Conservation (phyloP, 2,329 filamentous ascomycete genomes). For the Neoascochyta sp. region DNA sequence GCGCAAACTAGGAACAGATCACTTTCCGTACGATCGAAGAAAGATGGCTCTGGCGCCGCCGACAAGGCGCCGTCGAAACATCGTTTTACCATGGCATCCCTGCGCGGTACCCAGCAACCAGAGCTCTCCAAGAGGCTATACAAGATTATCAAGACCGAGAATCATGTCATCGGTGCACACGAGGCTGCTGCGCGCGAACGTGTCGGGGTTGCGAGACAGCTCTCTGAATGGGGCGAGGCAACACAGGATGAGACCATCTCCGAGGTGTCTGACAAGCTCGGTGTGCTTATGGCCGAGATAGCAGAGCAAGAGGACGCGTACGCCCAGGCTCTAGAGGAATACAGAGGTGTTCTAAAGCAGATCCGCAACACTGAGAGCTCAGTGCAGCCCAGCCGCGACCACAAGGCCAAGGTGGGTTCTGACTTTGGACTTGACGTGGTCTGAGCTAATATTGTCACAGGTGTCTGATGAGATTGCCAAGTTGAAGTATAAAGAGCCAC, state of each 20-base stretch:
- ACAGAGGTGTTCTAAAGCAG: constrained; percentile 75
- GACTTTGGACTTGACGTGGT: constrained; percentile 1
- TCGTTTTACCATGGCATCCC: constrained; percentile 79
- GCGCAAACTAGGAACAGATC: constrained; percentile 61
- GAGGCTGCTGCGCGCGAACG: constrained; percentile 83
- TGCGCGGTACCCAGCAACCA: constrained; percentile 79
- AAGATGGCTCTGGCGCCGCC: constrained; percentile 44
- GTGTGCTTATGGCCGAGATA: constrained; percentile 85
- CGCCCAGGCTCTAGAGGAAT: constrained; percentile 82
- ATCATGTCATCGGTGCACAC: constrained; percentile 79
- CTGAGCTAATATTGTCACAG: constrained; percentile 30
- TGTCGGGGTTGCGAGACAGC: constrained; percentile 77
- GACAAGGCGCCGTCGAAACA: constrained; percentile 52
- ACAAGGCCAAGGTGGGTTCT: constrained; percentile 63
- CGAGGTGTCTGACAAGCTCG: constrained; percentile 93
- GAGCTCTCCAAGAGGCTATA: constrained; percentile 86
- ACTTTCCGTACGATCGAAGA: constrained; percentile 68
- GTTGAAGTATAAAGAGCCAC: constrained; percentile 87
- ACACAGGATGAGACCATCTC: constrained; percentile 82
- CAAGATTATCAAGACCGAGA: constrained; percentile 92
- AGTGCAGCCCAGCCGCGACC: constrained; percentile 86
- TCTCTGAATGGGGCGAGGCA: constrained; percentile 94
- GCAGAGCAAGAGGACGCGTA: constrained; percentile 91
- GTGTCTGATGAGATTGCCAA: constrained; percentile 88
- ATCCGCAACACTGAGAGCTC: constrained; percentile 95